Evolutionary conservation across 2,329 filamentous ascomycete species (phyloP), one percentile per base, ranked within the genome.

Genomic region (Knufia fluminis): DNA sequence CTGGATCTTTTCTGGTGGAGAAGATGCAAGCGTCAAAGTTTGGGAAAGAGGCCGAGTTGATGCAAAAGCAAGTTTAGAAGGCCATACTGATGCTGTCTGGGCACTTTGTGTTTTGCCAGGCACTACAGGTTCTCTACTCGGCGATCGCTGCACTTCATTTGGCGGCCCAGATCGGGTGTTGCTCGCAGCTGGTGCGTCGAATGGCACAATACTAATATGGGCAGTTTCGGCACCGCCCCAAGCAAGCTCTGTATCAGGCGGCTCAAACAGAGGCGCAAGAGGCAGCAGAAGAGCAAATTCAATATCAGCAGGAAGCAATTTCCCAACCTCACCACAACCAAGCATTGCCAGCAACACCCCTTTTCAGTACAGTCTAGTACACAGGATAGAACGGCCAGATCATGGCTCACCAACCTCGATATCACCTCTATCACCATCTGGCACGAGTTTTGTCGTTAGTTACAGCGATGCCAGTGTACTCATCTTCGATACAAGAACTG

Each of bases 1-100:
- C 23, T 98, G 92, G 92, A 90, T 98, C 57, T 98, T 98, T 67
- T 97, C 91, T 3, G 92, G 92, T 53, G 92, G 92, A 3, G 89
- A 96, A 65, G 92, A 98, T 66, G 82, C 86, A 16, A 94, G 88
- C 4, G 82, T 98, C 32, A 81, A 90, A 24, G 89, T 98, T 0
- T 98, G 92, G 92, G 91, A 98, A 67, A 80, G 90, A 45, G 91
- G 91, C 23, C 77, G 91, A 41, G 88, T 98, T 26, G 92, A 97
- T 63, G 89, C 92, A 6, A 97, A 97, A 67, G 89, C 89, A 1
- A 95, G 89, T 0, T 74, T 98, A 3, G 88, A 96, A 57, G 91
- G 90, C 1, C 92, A 97, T 62, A 94, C 85, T 0, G 92, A 98
- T 71, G 88, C 90, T 3, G 88, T 98, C 3, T 98, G 92, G 92